Percentiles rank a stretch among this genome's conserved stretches.
These are phyloP conservation scores for Aspergillus novoparasiticus DNA, from an alignment of 2,329 filamentous ascomycete species.

Conservation along the genomic window DNA sequence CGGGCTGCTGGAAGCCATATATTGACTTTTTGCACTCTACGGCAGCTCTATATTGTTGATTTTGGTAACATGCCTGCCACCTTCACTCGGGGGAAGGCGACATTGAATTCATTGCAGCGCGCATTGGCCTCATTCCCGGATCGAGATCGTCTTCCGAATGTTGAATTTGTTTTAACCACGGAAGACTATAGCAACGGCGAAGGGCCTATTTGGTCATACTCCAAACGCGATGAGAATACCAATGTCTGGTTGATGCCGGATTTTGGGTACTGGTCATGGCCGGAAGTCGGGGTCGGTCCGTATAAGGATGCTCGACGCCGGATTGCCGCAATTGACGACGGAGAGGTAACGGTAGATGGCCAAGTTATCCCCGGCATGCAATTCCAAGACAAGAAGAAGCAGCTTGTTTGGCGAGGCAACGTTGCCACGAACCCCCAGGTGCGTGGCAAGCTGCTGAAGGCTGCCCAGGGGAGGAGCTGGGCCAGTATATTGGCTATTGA, in stretches of 20 bases:
- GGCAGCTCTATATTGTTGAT: constrained; percentile 41
- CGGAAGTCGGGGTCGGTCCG: constrained; percentile 49
- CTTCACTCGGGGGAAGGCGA: constrained; percentile 43
- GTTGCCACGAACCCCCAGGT: constrained; percentile 42
- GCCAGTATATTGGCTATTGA: constrained; percentile 47
- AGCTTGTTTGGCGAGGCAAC: constrained; percentile 54
- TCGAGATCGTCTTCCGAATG: constrained; percentile 46
- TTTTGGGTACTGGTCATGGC: constrained; percentile 58
- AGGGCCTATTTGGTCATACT: constrained; percentile 48
- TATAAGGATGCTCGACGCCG: constrained; percentile 47
- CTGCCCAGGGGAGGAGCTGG: constrained; percentile 47
- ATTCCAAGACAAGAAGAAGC: constrained; percentile 45
- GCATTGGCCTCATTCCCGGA: constrained; percentile 47
- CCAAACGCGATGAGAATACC: constrained; percentile 41
- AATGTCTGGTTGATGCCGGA: constrained; percentile 56
- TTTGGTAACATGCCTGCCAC: constrained; percentile 38
- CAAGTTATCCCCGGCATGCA: constrained; percentile 15
- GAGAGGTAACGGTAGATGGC: constrained; percentile 24
- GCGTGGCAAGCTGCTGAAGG: constrained; percentile 42
- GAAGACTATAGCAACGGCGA: constrained; percentile 46
- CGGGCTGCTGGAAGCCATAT: background rate
- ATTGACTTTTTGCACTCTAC: background rate
- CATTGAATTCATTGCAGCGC: constrained; percentile 52
- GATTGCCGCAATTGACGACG: constrained; percentile 42
- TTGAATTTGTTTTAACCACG: constrained; percentile 53